Evolutionary conservation across 139 green algal species (phyloP).

Genomic region (Chlorella sp.): DNA sequence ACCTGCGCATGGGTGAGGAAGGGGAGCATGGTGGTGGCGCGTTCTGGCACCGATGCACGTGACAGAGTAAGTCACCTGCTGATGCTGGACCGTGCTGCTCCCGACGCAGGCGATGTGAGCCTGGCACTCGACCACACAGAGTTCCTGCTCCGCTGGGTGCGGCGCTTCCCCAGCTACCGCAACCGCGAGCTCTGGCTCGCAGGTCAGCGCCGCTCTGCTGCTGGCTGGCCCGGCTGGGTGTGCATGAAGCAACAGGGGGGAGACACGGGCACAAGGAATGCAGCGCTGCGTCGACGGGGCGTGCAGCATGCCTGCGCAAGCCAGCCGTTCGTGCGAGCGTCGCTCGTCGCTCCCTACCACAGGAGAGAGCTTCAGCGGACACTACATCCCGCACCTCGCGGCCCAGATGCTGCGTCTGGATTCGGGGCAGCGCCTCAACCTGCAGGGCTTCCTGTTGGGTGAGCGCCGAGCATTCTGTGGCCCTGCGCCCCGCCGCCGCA

Average conservation of each 20-base stretch:
- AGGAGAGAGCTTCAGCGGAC: slow-evolving; percentile 55
- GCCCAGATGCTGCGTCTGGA: slow-evolving; percentile 61
- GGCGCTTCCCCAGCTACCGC: slow-evolving; percentile 66
- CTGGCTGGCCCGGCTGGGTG: background rate
- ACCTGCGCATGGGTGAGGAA: slow-evolving; percentile 62
- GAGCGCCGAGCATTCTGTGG: too few species aligned
- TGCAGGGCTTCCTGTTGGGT: slow-evolving; percentile 80
- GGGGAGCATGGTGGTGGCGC: background rate
- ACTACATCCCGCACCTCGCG: slow-evolving; percentile 79
- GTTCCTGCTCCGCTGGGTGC: slow-evolving; percentile 73
- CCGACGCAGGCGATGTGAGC: slow-evolving; percentile 25
- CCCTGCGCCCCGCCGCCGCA: too few species aligned
- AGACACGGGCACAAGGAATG: background rate
- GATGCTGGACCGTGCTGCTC: background rate
- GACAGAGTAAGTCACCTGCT: background rate
- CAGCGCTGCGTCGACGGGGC: background rate
- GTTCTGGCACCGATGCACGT: background rate
- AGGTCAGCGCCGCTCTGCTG: slow-evolving; percentile 15
- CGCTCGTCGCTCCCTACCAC: background rate
- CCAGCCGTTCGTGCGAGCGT: background rate
- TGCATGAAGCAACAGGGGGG: background rate
- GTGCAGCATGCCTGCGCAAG: background rate
- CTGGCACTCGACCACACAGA: slow-evolving; percentile 63
- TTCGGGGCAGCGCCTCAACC: slow-evolving; percentile 48
- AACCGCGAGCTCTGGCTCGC: slow-evolving; percentile 60